Conservation (phyloP, 352 stramenopile species). For the Stramenopiles sp. region DNA sequence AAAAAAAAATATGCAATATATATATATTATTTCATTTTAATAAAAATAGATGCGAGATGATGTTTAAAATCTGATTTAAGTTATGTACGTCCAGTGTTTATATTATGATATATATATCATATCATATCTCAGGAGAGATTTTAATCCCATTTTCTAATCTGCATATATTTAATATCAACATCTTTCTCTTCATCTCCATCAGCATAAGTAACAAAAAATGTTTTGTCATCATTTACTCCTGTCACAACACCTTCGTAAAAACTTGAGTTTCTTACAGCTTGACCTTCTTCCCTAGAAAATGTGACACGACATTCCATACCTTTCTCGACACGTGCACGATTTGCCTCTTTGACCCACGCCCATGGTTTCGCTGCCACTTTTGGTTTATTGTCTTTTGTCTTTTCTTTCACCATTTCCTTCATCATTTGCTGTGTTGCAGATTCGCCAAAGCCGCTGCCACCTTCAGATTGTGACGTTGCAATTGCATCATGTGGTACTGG, state of each 20-base stretch:
- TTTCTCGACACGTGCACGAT: neutral
- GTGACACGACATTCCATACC: neutral
- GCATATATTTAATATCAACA: neutral
- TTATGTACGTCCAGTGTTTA: no score
- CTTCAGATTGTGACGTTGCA: neutral
- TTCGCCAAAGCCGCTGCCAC: neutral
- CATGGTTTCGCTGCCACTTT: neutral
- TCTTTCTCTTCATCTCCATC: neutral
- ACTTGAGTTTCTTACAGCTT: neutral
- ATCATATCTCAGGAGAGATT: no score
- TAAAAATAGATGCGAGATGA: no score
- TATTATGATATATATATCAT: no score
- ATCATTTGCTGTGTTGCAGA: neutral
- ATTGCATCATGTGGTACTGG: neutral
- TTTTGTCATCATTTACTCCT: neutral
- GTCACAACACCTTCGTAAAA: neutral
- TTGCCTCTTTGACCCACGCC: neutral
- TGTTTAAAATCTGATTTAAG: no score
- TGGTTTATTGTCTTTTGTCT: neutral
- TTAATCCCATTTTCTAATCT: neutral
- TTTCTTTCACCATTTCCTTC: neutral
- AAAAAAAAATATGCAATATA: no score
- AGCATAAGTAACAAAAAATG: neutral
- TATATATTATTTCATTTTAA: no score
- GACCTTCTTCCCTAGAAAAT: neutral